Evolutionary conservation across 2,329 filamentous ascomycete genomes (phyloP).

Genomic region (Fusarium napiforme): DNA sequence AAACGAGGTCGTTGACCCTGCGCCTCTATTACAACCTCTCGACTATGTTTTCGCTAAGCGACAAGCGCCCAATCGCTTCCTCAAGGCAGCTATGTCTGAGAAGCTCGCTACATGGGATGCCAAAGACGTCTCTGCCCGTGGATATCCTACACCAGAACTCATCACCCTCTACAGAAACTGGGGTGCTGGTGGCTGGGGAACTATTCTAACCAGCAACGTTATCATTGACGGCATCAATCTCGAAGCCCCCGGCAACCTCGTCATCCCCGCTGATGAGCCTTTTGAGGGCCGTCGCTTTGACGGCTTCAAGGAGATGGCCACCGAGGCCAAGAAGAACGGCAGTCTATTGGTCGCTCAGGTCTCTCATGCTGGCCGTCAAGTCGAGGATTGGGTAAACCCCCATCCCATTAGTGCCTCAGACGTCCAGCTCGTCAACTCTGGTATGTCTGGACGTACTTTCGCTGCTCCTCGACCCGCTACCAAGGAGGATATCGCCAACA

Average conservation of each 20-base stretch:
- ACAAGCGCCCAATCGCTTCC: constrained; percentile 26
- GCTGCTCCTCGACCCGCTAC: constrained; percentile 45
- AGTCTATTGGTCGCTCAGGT: constrained; percentile 25
- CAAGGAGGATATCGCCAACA: constrained; percentile 22
- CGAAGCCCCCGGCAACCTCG: constrained; percentile 22
- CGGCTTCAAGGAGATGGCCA: constrained; percentile 24
- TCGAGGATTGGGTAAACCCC: constrained; percentile 31
- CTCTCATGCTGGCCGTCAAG: constrained; percentile 29
- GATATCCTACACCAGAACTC: constrained; percentile 25
- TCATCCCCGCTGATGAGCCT: constrained; percentile 3
- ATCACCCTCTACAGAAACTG: constrained; percentile 27
- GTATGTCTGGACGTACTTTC: constrained; percentile 57
- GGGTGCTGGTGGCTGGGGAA: constrained; percentile 28
- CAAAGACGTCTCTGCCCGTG: constrained; percentile 27
- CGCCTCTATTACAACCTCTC: constrained; percentile 24
- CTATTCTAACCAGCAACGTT: constrained; percentile 27
- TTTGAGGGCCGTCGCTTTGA: constrained; percentile 29
- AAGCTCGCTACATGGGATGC: constrained; percentile 27
- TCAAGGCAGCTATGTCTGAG: constrained; percentile 35
- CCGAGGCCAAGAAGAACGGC: constrained; percentile 14
- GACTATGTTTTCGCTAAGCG: constrained; percentile 24
- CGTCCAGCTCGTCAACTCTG: constrained; percentile 63
- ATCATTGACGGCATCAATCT: constrained; percentile 26
- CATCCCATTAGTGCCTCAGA: constrained; percentile 61
- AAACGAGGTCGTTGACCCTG: constrained; percentile 19